Evolutionary conservation across 805 yeast species (phyloP), one percentile per base, ranked within the genome.

Genomic region (Candida railenensis): DNA sequence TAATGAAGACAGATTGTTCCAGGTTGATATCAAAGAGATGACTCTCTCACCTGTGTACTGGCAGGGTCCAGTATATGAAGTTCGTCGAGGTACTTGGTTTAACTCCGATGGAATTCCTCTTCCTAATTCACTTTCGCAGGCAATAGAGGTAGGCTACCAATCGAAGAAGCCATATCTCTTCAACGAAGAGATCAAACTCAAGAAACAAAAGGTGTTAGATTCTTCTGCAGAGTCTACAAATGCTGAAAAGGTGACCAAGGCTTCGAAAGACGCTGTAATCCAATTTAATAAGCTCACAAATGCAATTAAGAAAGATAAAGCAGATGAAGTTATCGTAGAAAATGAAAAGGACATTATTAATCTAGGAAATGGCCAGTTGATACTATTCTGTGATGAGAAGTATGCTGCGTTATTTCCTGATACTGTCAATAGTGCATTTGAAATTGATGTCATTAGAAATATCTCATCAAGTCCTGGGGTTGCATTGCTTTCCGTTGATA

Each of bases 41-140:
- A 74, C 73, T 42, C 62, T 91, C 55, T 53, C 66, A 2, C 95
- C 98, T 0, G 77, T 83, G 0, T 92, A 83, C 61, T 92, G 97
- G 97, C 82, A 81, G 5, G 97, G 97, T 1, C 94, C 97, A 0
- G 67, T 71, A 0, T 92, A 83, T 59, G 90, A 87, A 49, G 85
- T 92, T 1, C 72, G 96, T 40, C 69, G 97, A 45, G 96, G 96
- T 1, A 62, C 82, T 1, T 92, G 98, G 98, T 89, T 89, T 60
- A 66, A 73, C 33, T 59, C 76, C 8, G 78, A 78, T 43, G 80
- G 81, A 1, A 56, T 57, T 3, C 95, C 95, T 0, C 64, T 89
- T 22, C 57, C 72, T 8, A 68, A 69, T 1, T 63, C 66, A 1
- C 48, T 83, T 3, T 71, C 94, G 0, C 66, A 70, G 0, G 81